Percentiles rank a stretch among this genome's conserved stretches.
phyloP scores from a whole-genome alignment of 1,284 basidiomycete genomes.

The Ganoderma resinaceum region DNA sequence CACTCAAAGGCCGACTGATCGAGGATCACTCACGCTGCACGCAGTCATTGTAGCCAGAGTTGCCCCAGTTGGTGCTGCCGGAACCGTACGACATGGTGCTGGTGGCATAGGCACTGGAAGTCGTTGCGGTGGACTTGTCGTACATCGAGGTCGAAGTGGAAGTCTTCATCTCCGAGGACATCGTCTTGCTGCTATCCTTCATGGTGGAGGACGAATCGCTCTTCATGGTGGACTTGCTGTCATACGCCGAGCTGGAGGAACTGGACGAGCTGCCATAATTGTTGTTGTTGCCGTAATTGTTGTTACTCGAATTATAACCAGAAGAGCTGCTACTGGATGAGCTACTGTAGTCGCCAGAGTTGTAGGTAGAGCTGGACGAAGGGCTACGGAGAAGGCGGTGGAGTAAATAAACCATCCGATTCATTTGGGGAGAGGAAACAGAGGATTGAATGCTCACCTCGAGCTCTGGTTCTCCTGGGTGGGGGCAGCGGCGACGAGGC shows the following conservation, averaged over 20 bases:
- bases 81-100: slow-evolving; percentile 60
- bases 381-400: background rate
- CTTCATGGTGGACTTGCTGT: slow-evolving; percentile 9
- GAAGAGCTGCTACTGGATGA: slow-evolving; percentile 10
- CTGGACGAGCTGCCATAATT: slow-evolving; percentile 12
- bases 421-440: background rate
- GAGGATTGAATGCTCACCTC: slow-evolving; percentile 3
- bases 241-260: slow-evolving; percentile 6
- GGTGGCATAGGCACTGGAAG: slow-evolving; percentile 24
- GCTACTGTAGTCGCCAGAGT: slow-evolving; percentile 1
- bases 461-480: slow-evolving; percentile 33
- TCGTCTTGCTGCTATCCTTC: slow-evolving; percentile 6
- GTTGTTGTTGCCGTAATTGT: slow-evolving; percentile 7
- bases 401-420: background rate
- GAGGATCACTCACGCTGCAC: slow-evolving; percentile 63
- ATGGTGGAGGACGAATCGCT: background rate
- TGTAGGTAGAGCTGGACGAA: background rate
- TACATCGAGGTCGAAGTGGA: slow-evolving; percentile 9
- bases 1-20: background rate
- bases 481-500: slow-evolving; percentile 57
- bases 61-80: slow-evolving; percentile 64
- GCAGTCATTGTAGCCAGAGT: slow-evolving; percentile 68
- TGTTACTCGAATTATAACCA: slow-evolving; percentile 4
- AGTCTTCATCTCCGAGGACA: background rate
- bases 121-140: slow-evolving; percentile 16